These are phyloP conservation scores for Fallopia convolvulus DNA, from an alignment of 148 eudicot species.

Conservation along the genomic window DNA sequence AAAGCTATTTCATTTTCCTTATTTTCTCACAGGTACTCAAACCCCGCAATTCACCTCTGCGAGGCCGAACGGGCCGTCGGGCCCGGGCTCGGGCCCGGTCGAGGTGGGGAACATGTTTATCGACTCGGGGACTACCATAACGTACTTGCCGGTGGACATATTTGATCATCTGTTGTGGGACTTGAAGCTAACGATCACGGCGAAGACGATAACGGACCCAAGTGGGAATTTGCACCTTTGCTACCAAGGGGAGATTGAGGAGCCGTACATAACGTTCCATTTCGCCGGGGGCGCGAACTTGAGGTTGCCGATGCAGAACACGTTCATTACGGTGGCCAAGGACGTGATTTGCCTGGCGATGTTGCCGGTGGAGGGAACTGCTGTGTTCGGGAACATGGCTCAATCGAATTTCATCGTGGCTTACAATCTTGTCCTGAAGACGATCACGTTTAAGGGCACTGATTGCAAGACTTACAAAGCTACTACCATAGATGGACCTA, in stretches of 20 bases:
- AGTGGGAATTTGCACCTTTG: constrained; percentile 20
- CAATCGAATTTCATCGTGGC: constrained; percentile 42
- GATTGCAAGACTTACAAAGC: constrained; percentile 26
- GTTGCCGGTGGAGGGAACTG: constrained; percentile 13
- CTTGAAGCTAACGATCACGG: constrained; percentile 13
- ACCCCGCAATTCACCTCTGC: too few relatives aligned
- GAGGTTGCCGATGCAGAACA: constrained; percentile 18
- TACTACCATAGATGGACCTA: too few relatives aligned
- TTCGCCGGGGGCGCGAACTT: constrained; percentile 32
- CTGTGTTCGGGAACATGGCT: constrained; percentile 38
- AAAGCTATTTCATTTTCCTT: too few relatives aligned
- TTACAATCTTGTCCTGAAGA: constrained; percentile 28
- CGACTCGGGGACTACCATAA: constrained; percentile 70
- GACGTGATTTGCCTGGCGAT: constrained; percentile 28
- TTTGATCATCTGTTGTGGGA: constrained; percentile 9
- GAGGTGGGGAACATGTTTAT: constrained; percentile 52
- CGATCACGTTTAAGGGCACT: constrained; percentile 38
- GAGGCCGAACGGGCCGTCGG: not conserved
- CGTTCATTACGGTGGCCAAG: not conserved
- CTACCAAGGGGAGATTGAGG: constrained; percentile 9
- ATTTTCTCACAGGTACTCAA: too few relatives aligned
- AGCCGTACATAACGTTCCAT: constrained; percentile 24
- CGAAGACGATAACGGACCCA: constrained; percentile 17
- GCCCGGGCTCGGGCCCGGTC: not conserved
- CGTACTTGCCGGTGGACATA: constrained; percentile 23